Base-by-base conservation (phyloP, 306 rosid species). In the Cucumis hystrix region DNA sequence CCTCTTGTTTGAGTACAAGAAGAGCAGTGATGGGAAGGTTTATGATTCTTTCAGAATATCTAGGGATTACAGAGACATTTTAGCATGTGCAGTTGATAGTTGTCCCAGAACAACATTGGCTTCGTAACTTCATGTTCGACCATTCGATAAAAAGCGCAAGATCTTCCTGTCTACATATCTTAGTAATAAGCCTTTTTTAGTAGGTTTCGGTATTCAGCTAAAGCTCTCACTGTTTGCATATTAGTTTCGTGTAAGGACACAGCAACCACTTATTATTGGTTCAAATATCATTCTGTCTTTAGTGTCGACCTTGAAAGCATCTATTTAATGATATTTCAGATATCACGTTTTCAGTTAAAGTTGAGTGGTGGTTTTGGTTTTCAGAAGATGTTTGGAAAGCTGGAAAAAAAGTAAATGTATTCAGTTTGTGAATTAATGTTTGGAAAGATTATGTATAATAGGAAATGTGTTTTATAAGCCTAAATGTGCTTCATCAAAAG, bases 1-100 rank as follows among this genome's bases (percentile, higher is more conserved):
- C 79, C 78, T 95, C 8, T 80, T 92, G 89, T 83, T 92, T n/a
- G 98, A 95, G 90, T 95, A 95, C 89, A 90, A 89, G 93, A 95
- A 90, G 85, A 95, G 98, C 82, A 87, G 95, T 45, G 86, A 95
- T 81, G 98, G 98, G 74, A 77, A 80, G 77, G 96, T 90, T 65
- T 87, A 95, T 30, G 97, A 95, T 74, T 90, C 95, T 12, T 95
- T 95, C 83, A 89, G 79, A 78, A 85, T 95, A 80, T 87, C 91
- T 11, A 86, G 93, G 79, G 95, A 89, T 23, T 92, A 95, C 69
- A 87, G 83, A 80, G 96, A 92, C 85, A 92, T 95, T 83, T 85
- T 95, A 83, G 97, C 92, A 75, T 92, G 97, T 79, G 49, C 86
- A 15, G 84, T 83, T 55, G 98, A 88, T 85, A 88, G 85, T 78